Evolutionary conservation across 257 asterid species (phyloP), one percentile per base, ranked within the genome.

Genomic region (Nicotiana paniculata): DNA sequence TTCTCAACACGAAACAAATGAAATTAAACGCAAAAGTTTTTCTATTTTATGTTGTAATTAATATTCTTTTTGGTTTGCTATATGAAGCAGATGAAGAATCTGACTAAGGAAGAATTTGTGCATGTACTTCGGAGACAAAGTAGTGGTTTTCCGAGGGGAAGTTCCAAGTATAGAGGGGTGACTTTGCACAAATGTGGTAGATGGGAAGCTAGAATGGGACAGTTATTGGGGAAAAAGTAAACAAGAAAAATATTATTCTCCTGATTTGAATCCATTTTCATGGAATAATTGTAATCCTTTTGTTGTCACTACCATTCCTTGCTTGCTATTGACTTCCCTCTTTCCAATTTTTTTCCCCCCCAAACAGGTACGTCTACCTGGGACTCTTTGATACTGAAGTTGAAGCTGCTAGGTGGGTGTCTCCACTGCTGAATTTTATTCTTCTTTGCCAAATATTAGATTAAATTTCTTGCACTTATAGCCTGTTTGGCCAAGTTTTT

Each of bases 161-260:
- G 98, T 74, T 93, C 98, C 0, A 94, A 93, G 87, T 94, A 88
- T 87, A 89, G 97, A 85, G 98, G 97, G 37, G 98, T 94, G 7
- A 92, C 98, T 54, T 86, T 93, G 89, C 98, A 93, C 81, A 92
- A 93, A 92, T 93, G 98, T 85, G 98, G 98, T 69, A 88, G 97
- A 94, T 94, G 97, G 98, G 98, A 94, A 84, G 90, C 98, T 39
- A 83, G 98, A 70, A 89, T 94, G 95, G 96, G 98, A 83, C 97
- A 92, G 80, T 92, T 92, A 85, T 82, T 93, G 62, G 97, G 96
- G 81, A 93, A 93, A 92, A 93, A 92, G 98, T 93, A 88, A 82
- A 70, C 0, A 43, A 43, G 3, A 9, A 11, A 37, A 69, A 13
- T 33, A 5, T 12, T 53, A 39, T 70, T 21, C 6, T 53, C 58